Evolutionary conservation across 257 asterid species (phyloP), one percentile per base, ranked within the genome.

Genomic region (Haberlea rhodopensis): DNA sequence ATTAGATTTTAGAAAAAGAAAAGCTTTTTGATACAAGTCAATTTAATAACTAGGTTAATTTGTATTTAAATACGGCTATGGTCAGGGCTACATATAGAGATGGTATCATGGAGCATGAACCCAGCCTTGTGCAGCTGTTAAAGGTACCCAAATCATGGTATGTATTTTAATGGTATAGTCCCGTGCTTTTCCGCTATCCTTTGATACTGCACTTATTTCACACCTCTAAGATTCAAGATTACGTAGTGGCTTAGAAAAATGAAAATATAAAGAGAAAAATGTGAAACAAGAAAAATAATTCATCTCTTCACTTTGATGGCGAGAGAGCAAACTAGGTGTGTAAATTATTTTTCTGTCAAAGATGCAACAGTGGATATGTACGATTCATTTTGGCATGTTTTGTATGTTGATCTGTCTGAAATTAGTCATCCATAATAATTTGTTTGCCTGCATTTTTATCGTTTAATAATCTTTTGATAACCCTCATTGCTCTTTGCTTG

Each of bases 101-200:
- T 59, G 99, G 99, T 51, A 26, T 79, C 60, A 85, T 92, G 94
- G 94, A 84, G 78, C 73, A 80, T 66, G 99, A 92, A 66, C 95
- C 97, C 63, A 92, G 74, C 78, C 97, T 54, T 92, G 97, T 55
- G 99, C 99, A 57, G 97, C 99, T 71, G 95, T 89, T 34, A 92
- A 89, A 79, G 99, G 99, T 43, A 92, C 99, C 70, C 97, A 92
- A 78, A 82, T 92, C 79, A 92, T 84, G 99, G 98, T 92, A 77
- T 45, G 75, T 29, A 10, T 69, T 66, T 72, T 60, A 18, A 48
- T 45, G 23, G 62, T 43, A 43, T 61, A 55, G 48, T 72, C 60
- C 57, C 66, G 13, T 60, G 32, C 32, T 70, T 63, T 70, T 67
- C 31, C 15, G 46, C 45, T 28, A 70, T 53, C 55, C 40, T 60